Evolutionary conservation across 1,284 basidiomycete species (phyloP).

Genomic region (Exobasidium rhododendri): DNA sequence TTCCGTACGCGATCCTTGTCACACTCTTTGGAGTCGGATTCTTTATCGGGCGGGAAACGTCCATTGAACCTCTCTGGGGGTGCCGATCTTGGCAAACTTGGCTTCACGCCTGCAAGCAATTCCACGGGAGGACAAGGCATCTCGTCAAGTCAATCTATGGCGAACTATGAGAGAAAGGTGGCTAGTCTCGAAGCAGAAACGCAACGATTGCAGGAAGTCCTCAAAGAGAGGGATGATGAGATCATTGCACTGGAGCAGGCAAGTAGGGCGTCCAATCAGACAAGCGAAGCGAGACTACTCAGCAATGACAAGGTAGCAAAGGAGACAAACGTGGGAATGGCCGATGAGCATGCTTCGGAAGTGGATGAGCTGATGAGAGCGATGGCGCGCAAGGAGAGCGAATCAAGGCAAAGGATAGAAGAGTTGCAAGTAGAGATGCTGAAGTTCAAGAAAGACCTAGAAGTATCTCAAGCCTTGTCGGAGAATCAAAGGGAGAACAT

Average conservation of each 20-base stretch:
- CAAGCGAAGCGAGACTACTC: neutral
- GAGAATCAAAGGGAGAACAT: constrained; percentile 81
- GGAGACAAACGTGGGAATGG: neutral
- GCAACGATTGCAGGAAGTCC: constrained; percentile 37
- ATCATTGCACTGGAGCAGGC: constrained; percentile 26
- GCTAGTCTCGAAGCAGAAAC: constrained; percentile 43
- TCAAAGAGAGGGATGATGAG: constrained; percentile 47
- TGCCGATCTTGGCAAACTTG: constrained; percentile 6
- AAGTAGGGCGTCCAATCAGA: neutral
- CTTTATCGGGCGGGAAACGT: constrained; percentile 18
- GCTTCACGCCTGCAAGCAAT: neutral
- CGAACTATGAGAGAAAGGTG: constrained; percentile 43
- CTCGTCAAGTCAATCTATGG: constrained; percentile 21
- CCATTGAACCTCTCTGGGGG: constrained; percentile 4
- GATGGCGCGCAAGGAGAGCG: constrained; percentile 89
- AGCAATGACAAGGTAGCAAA: neutral
- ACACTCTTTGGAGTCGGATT: constrained; percentile 42
- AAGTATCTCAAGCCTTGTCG: constrained; percentile 72
- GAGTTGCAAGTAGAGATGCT: constrained; percentile 66
- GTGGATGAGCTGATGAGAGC: constrained; percentile 62
- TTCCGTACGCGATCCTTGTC: constrained; percentile 40
- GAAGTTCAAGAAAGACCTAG: constrained; percentile 71
- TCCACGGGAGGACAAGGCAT: neutral
- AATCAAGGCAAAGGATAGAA: constrained; percentile 73
- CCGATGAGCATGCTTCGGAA: neutral